Evolutionary conservation across 2,329 filamentous ascomycete species (phyloP).

Genomic region (Xylariaceae sp.): DNA sequence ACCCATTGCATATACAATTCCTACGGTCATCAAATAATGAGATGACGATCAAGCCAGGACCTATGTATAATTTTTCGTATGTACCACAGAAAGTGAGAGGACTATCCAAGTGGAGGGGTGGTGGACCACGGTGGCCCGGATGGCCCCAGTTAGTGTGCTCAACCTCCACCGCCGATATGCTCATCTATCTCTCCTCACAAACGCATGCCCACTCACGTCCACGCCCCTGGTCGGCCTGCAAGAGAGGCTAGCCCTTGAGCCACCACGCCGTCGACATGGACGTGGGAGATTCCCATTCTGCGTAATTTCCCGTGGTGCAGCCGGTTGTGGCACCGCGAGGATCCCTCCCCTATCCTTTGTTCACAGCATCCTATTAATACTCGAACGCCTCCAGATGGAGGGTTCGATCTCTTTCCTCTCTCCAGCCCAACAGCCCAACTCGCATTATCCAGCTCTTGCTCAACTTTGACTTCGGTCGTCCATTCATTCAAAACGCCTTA

Average conservation of each 20-base stretch:
- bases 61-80: no score
- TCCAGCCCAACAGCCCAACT: conserved; percentile 42
- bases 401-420: conserved; percentile 20
- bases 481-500: conserved; percentile 43
- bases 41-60: no score
- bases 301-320: conserved; percentile 26
- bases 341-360: conserved; percentile 26
- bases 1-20: no score
- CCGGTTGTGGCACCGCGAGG: conserved; percentile 7
- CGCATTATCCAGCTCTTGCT: conserved; percentile 36
- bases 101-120: no score
- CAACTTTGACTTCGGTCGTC: conserved; percentile 53
- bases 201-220: no score
- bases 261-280: conserved; percentile 13
- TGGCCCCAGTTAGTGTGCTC: no score
- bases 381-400: conserved; percentile 31
- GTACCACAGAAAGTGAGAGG: no score
- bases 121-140: no score
- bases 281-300: conserved; percentile 18
- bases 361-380: conserved; percentile 41
- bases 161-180: no score
- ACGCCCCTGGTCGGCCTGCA: not conserved
- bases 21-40: no score
- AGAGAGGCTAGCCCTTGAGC: conserved; percentile 8
- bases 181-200: no score